Evolutionary conservation across 768 basidiomycete species (phyloP).

Genomic region (Porpolomopsis calyptriformis): DNA sequence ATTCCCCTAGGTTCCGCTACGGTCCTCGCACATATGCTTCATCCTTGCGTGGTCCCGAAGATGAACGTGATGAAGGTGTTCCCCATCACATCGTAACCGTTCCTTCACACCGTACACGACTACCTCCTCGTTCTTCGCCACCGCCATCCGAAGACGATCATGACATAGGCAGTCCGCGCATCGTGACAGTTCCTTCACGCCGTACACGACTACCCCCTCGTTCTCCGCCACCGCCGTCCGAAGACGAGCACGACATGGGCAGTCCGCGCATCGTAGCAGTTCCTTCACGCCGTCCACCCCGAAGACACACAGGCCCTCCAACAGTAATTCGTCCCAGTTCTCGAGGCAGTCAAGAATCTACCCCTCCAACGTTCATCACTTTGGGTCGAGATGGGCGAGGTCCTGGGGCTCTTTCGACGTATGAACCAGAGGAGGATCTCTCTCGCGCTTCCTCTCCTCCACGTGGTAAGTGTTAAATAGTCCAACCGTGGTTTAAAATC

Average conservation of each 20-base stretch:
- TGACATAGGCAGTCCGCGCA: conserved; percentile 1
- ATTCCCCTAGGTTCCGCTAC: conserved; percentile 8
- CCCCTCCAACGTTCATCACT: conserved; percentile 1
- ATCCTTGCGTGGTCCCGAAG: background rate
- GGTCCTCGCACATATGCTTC: background rate
- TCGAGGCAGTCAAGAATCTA: background rate
- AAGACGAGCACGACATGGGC: background rate
- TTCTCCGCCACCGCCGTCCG: background rate
- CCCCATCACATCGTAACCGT: background rate
- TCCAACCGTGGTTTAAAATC: background rate
- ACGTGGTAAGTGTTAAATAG: too few species aligned
- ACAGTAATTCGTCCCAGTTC: conserved; percentile 9
- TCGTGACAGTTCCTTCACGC: conserved; percentile 11
- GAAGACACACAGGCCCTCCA: conserved; percentile 11
- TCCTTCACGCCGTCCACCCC: conserved; percentile 8
- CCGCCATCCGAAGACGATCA: background rate
- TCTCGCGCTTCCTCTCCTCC: too few species aligned
- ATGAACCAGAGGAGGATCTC: conserved; percentile 2
- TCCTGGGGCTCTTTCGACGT: background rate
- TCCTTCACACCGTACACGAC: conserved; percentile 1
- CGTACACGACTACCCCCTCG: conserved; percentile 5
- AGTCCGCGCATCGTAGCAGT: conserved; percentile 11
- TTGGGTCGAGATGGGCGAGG: background rate
- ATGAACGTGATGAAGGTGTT: background rate
- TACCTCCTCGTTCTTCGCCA: conserved; percentile 1